Evolutionary conservation across 345 rosid species (phyloP).

Genomic region (Lepidium africanum): DNA sequence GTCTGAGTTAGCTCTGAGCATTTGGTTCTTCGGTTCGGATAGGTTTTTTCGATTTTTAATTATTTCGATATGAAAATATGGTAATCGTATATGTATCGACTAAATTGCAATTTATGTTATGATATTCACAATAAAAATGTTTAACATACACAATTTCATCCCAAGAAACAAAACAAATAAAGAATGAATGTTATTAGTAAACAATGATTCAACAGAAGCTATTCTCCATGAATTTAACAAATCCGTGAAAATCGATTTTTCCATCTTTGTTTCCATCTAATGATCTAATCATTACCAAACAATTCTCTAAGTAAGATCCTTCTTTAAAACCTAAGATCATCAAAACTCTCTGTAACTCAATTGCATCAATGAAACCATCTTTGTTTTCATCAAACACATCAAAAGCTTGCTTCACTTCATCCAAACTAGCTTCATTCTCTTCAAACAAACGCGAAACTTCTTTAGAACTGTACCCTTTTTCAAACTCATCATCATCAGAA

Average conservation of each 20-base stretch:
- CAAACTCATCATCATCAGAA: constrained; percentile 26
- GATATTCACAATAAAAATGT: not conserved
- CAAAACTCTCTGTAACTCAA: constrained; percentile 63
- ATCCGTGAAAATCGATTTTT: constrained; percentile 49
- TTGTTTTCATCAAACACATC: constrained; percentile 63
- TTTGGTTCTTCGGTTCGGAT: no score
- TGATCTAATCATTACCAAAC: constrained; percentile 48
- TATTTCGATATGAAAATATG: no score
- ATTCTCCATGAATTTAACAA: constrained; percentile 60
- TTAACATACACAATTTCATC: not conserved
- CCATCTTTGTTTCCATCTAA: constrained; percentile 51
- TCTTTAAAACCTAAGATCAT: constrained; percentile 36
- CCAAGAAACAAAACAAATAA: not conserved
- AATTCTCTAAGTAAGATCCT: constrained; percentile 35
- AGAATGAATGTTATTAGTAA: not conserved
- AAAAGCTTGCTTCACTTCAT: constrained; percentile 66
- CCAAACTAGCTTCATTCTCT: constrained; percentile 65
- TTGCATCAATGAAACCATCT: constrained; percentile 67
- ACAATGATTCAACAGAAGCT: constrained; percentile 26
- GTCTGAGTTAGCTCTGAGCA: not conserved
- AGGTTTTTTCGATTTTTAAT: no score
- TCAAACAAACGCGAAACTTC: constrained; percentile 52
- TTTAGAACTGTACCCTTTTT: constrained; percentile 22
- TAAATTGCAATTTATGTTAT: no score
- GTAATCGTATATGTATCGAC: no score